A percentile compares a stretch with the other conserved stretches of the same genome.
These are phyloP conservation scores for Nothophytophthora sp. DNA, from an alignment of 352 stramenopile species.

Conservation along the genomic window DNA sequence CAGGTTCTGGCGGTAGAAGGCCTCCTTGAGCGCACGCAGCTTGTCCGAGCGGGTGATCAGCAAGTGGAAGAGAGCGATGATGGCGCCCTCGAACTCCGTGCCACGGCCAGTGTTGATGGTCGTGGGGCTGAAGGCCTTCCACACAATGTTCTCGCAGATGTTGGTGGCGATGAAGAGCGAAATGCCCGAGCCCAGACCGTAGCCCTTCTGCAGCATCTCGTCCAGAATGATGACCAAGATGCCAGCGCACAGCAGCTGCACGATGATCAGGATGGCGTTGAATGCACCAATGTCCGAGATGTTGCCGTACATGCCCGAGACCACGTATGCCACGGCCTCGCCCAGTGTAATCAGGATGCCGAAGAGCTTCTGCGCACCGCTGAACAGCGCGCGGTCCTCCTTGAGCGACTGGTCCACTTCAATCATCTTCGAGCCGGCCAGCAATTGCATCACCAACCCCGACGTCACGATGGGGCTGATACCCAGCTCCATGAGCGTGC, in stretches of 20 bases:
- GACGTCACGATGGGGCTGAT: constrained; percentile 99
- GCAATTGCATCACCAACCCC: constrained; percentile 99
- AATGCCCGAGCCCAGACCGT: constrained; percentile 98
- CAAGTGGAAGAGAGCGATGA: constrained; percentile 99
- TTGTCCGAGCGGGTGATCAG: constrained; percentile 99
- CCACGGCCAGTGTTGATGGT: constrained; percentile 99
- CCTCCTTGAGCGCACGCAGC: constrained; percentile 96
- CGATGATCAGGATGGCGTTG: constrained; percentile 99
- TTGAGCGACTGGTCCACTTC: constrained; percentile 99
- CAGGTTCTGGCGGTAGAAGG: constrained; percentile 99
- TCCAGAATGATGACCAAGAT: constrained; percentile 99
- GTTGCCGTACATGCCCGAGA: constrained; percentile 99
- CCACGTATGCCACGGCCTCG: constrained; percentile 99
- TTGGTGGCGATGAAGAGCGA: constrained; percentile 99
- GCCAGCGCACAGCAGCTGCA: constrained; percentile 98
- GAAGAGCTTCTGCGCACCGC: constrained; percentile 99
- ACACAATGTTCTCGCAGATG: constrained; percentile 99
- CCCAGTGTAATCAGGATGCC: constrained; percentile 99
- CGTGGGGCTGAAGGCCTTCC: constrained; percentile 99
- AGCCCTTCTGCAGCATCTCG: constrained; percentile 99
- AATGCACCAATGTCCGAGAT: constrained; percentile 97
- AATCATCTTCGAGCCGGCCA: constrained; percentile 98
- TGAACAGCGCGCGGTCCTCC: constrained; percentile 98
- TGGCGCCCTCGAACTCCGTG: constrained; percentile 99
- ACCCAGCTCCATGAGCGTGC: constrained; percentile 98